A percentile compares a stretch with the other conserved stretches of the same genome.
These are phyloP conservation scores for Rasamsonia emersonii DNA, from an alignment of 2,329 filamentous ascomycete species.

Conservation along the genomic window DNA sequence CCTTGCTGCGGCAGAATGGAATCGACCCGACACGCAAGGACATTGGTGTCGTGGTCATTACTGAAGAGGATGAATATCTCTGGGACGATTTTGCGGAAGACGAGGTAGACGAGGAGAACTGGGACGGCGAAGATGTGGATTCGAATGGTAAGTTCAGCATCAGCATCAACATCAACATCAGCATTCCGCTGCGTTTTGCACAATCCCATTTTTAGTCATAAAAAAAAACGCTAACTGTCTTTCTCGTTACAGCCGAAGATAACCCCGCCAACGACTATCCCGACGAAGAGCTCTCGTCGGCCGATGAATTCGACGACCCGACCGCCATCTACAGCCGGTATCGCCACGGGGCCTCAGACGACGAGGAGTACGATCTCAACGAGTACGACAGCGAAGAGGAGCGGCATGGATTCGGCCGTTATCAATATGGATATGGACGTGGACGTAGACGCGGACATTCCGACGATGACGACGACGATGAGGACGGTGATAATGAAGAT, in stretches of 20 bases:
- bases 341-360: slow-evolving; percentile 32
- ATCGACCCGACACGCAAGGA: slow-evolving; percentile 25
- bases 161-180: too few relatives aligned
- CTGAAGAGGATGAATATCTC: slow-evolving; percentile 39
- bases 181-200: slow-evolving; percentile 1
- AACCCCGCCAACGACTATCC: slow-evolving; percentile 44
- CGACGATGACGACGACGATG: slow-evolving; percentile 24
- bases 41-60: slow-evolving; percentile 35
- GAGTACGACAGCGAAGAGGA: slow-evolving; percentile 23
- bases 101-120: slow-evolving; percentile 46
- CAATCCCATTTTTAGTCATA: slow-evolving; percentile 1
- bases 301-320: slow-evolving; percentile 37
- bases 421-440: too few relatives aligned
- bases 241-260: slow-evolving; percentile 34
- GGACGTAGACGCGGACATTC: too few relatives aligned
- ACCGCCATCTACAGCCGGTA: slow-evolving; percentile 32
- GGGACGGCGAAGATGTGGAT: slow-evolving; percentile 54
- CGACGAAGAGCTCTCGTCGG: slow-evolving; percentile 40
- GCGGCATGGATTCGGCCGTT: too few relatives aligned
- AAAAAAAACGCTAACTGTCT: background rate
- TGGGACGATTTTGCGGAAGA: slow-evolving; percentile 50
- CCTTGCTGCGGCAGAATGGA: slow-evolving; percentile 18
- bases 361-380: slow-evolving; percentile 36
- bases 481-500: slow-evolving; percentile 13
- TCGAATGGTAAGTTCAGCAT: slow-evolving; percentile 44